These are phyloP conservation scores for Casuarina cunninghamiana DNA, from an alignment of 306 rosid genomes.

Conservation along the genomic window DNA sequence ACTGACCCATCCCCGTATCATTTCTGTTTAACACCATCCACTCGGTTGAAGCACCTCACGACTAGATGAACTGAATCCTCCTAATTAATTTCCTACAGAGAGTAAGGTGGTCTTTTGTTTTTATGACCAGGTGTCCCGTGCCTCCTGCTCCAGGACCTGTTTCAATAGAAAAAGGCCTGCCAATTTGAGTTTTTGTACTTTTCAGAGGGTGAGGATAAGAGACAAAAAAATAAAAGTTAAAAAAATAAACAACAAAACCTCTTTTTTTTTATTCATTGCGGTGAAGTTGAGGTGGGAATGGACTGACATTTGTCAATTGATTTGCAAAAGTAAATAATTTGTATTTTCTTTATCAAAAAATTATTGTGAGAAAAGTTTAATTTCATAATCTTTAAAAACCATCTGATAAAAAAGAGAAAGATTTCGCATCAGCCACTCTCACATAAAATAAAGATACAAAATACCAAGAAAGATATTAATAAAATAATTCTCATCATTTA, in stretches of 20 bases:
- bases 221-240: neutral
- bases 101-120: conserved; percentile 21
- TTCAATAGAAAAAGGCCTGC: conserved; percentile 2
- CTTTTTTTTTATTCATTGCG: neutral
- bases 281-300: conserved; percentile 6
- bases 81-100: conserved; percentile 3
- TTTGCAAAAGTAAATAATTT: too few relatives aligned
- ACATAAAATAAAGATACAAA: too few relatives aligned
- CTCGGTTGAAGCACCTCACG: conserved; percentile 24
- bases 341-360: too few relatives aligned
- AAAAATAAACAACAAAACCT: neutral
- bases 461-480: too few relatives aligned
- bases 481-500: too few relatives aligned
- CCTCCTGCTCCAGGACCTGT: conserved; percentile 19
- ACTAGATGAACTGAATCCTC: conserved; percentile 28
- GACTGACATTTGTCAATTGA: too few relatives aligned
- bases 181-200: conserved; percentile 18
- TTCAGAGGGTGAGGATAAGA: neutral
- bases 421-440: too few relatives aligned
- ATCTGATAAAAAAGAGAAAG: too few relatives aligned
- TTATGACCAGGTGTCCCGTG: conserved; percentile 20
- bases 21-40: neutral
- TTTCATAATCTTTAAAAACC: too few relatives aligned
- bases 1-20: conserved; percentile 23
- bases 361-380: too few relatives aligned